phyloP scores from a whole-genome alignment of 2,329 filamentous ascomycete genomes.

The Xylaria digitata region DNA sequence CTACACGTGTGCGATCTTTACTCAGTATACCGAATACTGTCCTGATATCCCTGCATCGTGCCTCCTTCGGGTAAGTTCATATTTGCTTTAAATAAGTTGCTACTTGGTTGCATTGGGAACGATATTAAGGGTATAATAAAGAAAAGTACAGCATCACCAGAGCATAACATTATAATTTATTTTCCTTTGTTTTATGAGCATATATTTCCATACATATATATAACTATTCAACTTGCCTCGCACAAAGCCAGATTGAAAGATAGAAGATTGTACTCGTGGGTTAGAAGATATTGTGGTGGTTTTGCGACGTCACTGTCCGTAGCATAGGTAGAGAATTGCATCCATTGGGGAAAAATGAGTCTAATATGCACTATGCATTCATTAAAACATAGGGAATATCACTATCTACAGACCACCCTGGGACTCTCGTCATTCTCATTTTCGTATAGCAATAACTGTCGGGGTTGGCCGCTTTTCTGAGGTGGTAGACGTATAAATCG shows the following conservation, averaged over 20 bases:
- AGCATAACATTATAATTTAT: constrained; percentile 24
- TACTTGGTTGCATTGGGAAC: constrained; percentile 13
- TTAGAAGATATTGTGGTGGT: background rate
- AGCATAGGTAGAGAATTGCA: constrained; percentile 17
- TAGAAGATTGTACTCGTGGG: background rate
- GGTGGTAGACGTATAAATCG: no score
- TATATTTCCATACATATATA: constrained; percentile 14
- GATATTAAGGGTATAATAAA: background rate
- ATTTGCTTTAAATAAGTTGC: constrained; percentile 2
- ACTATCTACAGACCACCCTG: no score
- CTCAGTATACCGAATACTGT: background rate
- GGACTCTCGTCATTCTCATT: no score
- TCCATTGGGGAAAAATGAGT: background rate
- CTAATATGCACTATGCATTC: no score
- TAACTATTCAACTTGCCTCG: background rate
- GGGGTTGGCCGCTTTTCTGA: no score
- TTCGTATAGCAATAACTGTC: no score
- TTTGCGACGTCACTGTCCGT: background rate
- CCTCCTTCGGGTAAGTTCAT: background rate
- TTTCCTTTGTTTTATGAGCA: constrained; percentile 2
- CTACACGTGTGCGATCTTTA: background rate
- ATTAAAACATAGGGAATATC: no score
- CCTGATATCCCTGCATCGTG: background rate
- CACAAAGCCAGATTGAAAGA: background rate
- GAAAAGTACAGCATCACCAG: constrained; percentile 24